phyloP scores from a whole-genome alignment of 306 rosid species.

The Gastrolobium villosum region DNA sequence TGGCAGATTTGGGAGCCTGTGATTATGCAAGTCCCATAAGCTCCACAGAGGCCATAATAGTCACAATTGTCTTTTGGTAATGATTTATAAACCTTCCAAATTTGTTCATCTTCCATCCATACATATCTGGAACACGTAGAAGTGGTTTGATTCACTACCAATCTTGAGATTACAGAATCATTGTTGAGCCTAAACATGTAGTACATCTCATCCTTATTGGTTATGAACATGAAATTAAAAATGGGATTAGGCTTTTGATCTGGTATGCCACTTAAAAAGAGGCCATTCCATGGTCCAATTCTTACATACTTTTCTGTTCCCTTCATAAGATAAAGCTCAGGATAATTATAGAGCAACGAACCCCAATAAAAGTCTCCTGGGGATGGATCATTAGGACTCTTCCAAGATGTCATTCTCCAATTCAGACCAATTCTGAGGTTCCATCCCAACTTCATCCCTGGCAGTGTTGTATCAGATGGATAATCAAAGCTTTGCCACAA shows the following conservation, averaged over 20 bases:
- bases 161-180: neutral
- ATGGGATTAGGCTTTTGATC: neutral
- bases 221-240: neutral
- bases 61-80: rapidly evolving
- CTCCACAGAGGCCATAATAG: neutral
- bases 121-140: rapidly evolving
- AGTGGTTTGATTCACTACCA: neutral
- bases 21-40: neutral
- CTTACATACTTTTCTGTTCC: slow-evolving; percentile 31
- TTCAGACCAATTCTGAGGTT: slow-evolving; percentile 48
- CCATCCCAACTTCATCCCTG: slow-evolving; percentile 62
- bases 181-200: neutral
- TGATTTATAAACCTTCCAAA: neutral
- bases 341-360: neutral
- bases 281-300: slow-evolving; percentile 46
- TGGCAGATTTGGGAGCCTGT: neutral
- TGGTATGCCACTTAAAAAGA: slow-evolving; percentile 17
- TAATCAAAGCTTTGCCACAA: slow-evolving; percentile 70
- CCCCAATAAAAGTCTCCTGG: slow-evolving; percentile 37
- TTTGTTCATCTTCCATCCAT: neutral
- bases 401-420: slow-evolving; percentile 53
- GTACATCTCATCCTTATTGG: neutral
- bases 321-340: slow-evolving; percentile 18
- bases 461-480: slow-evolving; percentile 62
- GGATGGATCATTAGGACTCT: slow-evolving; percentile 55